Evolutionary conservation across 2,329 filamentous ascomycete species (phyloP).

Genomic region (Calonectria hawksworthii): DNA sequence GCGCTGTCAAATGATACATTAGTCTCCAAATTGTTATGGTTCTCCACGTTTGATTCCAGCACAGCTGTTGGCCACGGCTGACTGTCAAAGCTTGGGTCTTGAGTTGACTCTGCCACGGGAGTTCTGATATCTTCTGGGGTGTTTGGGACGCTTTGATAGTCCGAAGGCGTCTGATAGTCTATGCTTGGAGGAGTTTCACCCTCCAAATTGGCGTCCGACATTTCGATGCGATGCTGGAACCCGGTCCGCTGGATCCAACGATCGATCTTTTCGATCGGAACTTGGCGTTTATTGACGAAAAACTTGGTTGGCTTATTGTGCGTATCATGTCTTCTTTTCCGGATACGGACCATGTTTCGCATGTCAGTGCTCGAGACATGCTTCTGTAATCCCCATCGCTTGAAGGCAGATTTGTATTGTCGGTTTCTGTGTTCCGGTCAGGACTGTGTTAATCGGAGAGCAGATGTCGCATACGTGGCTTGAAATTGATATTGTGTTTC

Average conservation of each 20-base stretch:
- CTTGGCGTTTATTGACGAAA: not conserved
- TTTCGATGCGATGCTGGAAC: not conserved
- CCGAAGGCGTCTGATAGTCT: not conserved
- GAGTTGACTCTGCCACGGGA: not conserved
- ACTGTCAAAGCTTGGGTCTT: no score
- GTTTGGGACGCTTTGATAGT: not conserved
- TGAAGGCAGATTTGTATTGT: not conserved
- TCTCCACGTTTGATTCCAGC: not conserved
- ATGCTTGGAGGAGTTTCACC: not conserved
- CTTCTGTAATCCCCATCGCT: not conserved
- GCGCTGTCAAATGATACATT: not conserved
- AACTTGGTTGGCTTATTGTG: not conserved
- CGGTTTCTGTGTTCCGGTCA: not conserved
- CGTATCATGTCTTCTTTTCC: not conserved
- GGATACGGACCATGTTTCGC: not conserved
- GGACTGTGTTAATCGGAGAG: not conserved
- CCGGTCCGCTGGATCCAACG: not conserved
- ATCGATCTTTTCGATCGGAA: not conserved
- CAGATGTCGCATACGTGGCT: not conserved
- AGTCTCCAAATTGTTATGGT: not conserved
- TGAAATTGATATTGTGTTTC: not conserved
- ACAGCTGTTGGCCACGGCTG: not conserved
- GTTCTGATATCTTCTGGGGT: not conserved
- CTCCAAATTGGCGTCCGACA: not conserved
- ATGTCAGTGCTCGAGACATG: not conserved